Evolutionary conservation across 805 yeast species (phyloP), one percentile per base, ranked within the genome.

Genomic region (Tetrapisispora taiwanensis): DNA sequence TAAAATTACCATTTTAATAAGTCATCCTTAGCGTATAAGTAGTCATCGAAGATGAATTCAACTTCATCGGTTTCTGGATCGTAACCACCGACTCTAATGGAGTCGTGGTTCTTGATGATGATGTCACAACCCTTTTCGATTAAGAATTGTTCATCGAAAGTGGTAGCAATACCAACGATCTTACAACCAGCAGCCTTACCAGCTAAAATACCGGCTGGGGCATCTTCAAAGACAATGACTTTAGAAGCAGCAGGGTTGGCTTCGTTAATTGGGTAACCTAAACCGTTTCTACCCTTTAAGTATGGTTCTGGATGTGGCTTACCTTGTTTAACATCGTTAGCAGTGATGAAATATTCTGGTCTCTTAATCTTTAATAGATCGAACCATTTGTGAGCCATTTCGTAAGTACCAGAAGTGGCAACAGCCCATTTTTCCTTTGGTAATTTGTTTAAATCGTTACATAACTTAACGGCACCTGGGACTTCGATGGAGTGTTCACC

Each of bases 241-340:
- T 66, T 70, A 44, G 69, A 65, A 34, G 58, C 49, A 15, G 65
- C 55, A 42, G 67, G 69, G 48, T 63, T 57, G 43, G 56, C 53
- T 50, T 58, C 56, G 53, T 62, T 61, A 45, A 62, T 51, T 49
- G 67, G 67, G 54, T 46, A 66, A 19, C 69, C 68, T 41, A 63
- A 56, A 42, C 57, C 65, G 52, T 60, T 55, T 53, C 69, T 64
- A 46, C 85, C 86, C 55, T 68, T 60, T 50, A 74, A 69, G 69
- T 85, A 85, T 45, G 94, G 92, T 69, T 80, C 81, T 30, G 95
- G 95, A 67, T 82, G 74, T 30, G 95, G 95, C 71, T 85, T 85
- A 58, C 95, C 95, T 56, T 73, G 70, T 48, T 72, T 68, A 52
- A 85, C 92, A 63, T 77, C 78, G 64, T 80, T 87, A 42, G 94